A percentile compares a stretch with the other conserved stretches of the same genome.
Evolutionary conservation across 768 basidiomycete species (phyloP).

Genomic region (Mycena haematopus): DNA sequence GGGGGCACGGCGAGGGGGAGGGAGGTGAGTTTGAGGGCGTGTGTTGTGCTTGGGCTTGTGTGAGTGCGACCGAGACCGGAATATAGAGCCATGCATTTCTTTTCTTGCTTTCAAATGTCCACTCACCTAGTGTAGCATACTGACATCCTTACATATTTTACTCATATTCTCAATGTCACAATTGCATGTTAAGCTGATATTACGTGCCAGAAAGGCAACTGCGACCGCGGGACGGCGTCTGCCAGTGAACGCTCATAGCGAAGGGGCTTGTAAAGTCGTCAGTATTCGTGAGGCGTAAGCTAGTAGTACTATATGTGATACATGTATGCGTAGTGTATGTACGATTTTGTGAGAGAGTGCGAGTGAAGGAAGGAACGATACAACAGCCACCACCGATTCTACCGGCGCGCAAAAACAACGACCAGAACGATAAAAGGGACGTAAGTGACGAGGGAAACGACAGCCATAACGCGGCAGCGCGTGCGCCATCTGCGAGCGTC

Average conservation of each 20-base stretch:
- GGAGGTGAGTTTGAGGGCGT: conserved; percentile 76
- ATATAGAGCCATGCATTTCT: conserved; percentile 1
- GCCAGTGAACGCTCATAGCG: too few species aligned
- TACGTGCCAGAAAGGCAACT: too few species aligned
- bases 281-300: conserved; percentile 9
- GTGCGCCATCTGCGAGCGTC: conserved; percentile 60
- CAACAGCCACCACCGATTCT: not conserved
- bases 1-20: conserved; percentile 40
- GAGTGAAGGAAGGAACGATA: conserved; percentile 4
- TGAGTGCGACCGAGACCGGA: conserved; percentile 35
- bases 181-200: too few species aligned
- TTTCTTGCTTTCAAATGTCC: not conserved
- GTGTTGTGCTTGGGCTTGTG: conserved; percentile 79
- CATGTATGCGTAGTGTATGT: conserved; percentile 11
- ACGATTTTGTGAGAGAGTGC: conserved; percentile 7
- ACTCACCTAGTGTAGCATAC: not conserved
- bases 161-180: not conserved
- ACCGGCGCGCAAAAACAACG: conserved; percentile 47
- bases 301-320: not conserved
- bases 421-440: conserved; percentile 62
- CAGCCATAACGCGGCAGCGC: conserved; percentile 61
- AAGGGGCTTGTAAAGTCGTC: not conserved
- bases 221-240: too few species aligned
- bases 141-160: not conserved
- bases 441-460: conserved; percentile 58